Evolutionary conservation across 2,329 filamentous ascomycete genomes (phyloP), one percentile per base, ranked within the genome.

Genomic region (Claviceps sp.): DNA sequence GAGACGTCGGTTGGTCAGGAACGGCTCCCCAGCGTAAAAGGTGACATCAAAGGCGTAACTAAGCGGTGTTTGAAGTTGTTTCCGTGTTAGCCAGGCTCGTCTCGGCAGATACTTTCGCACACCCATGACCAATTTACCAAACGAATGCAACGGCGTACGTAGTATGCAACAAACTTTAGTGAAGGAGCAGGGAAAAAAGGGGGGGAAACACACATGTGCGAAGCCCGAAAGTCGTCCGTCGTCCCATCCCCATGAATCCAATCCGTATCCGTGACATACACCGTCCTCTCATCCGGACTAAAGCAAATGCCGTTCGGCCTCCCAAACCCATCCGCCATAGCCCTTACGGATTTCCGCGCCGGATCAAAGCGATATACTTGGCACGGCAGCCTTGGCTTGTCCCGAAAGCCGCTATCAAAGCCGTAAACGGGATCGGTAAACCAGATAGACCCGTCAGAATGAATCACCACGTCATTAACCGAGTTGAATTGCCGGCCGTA

Each of bases 361-460:
- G 73, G 70, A 45, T 77, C 72, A 46, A 75, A 74, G 2, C 77
- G 72, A 60, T 83, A 84, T 0, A 82, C 76, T 58, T 83, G 80
- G 53, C 74, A 76, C 4, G 70, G 75, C 11, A 82, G 60, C 0
- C 72, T 73, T 0, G 78, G 78, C 5, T 62, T 56, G 0, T 74
- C 74, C 0, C 80, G 70, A 57, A 83, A 82, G 24, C 76, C 69
- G 59, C 83, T 80, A 43, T 76, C 68, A 54, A 70, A 76, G 3
- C 78, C 81, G 56, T 84, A 84, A 7, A 73, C 69, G 0, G 77
- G 74, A 53, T 84, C 80, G 1, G 80, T 84, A 58, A 84, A 83
- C 67, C 81, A 84, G n/a, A 84, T 65, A 26, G 78, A 73, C n/a
- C 72, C 70, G 11, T 63, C 61, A 34, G 78, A 70, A 56, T 81